Percentiles rank a stretch among this genome's conserved stretches.
These are phyloP conservation scores for Trifolium fragiferum DNA, from an alignment of 306 rosid species.

Conservation along the genomic window DNA sequence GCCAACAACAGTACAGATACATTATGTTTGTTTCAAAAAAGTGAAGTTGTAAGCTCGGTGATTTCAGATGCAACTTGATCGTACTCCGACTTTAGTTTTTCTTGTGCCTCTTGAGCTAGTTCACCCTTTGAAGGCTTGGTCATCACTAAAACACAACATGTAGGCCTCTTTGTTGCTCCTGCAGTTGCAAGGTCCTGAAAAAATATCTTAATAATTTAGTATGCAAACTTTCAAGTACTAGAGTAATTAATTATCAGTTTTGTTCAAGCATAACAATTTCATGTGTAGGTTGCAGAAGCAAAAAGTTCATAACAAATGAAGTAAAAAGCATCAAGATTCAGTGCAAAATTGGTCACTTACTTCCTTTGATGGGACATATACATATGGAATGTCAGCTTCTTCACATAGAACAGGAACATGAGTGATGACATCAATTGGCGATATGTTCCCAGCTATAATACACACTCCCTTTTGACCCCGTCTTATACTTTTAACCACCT, in stretches of 20 bases:
- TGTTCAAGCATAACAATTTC: background rate
- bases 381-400: slow-evolving; percentile 78
- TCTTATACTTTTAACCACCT: slow-evolving; percentile 88
- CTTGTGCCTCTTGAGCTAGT: slow-evolving; percentile 64
- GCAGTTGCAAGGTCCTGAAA: slow-evolving; percentile 92
- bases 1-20: slow-evolving; percentile 18
- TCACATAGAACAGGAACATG: slow-evolving; percentile 92
- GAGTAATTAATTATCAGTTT: background rate
- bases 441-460: slow-evolving; percentile 92
- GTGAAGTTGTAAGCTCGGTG: slow-evolving; percentile 56
- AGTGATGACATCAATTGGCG: slow-evolving; percentile 94
- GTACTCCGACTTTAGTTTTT: slow-evolving; percentile 70
- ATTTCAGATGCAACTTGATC: slow-evolving; percentile 73
- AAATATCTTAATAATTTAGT: background rate
- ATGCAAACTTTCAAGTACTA: background rate
- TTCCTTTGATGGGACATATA: slow-evolving; percentile 85
- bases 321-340: background rate
- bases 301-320: no score
- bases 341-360: slow-evolving; percentile 47
- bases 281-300: no score
- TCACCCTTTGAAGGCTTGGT: slow-evolving; percentile 89
- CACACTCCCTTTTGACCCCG: slow-evolving; percentile 91
- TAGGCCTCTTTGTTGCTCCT: slow-evolving; percentile 97
- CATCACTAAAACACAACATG: no score
- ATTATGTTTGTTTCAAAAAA: slow-evolving; percentile 60